Base-by-base conservation (phyloP, 768 basidiomycete species). In the Tylopilus vinaceipallidus region DNA sequence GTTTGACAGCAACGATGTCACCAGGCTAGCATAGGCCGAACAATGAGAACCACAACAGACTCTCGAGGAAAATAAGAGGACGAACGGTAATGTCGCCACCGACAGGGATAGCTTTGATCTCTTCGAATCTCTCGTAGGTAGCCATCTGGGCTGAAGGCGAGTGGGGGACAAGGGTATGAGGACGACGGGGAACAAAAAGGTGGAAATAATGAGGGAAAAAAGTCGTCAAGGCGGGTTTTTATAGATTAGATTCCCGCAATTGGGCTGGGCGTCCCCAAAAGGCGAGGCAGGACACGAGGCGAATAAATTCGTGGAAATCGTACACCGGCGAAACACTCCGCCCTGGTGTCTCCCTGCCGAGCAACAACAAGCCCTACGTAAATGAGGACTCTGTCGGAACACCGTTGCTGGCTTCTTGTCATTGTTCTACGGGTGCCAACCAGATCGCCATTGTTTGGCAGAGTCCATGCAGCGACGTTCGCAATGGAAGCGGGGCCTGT, bases 1-100 rank as follows among this genome's bases (percentile, higher is more conserved):
- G 78, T 60, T 82, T 77, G 61, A 91, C 84, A 48, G 86, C 76
- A 68, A 92, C 89, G 63, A 91, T 76, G 66, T 92, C 90, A 53
- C 89, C 90, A 46, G 88, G 80, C 86, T 89, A 49, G 20, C 20
- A 38, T 29, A 42, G 36, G 38, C 46, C 16, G 34, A 41, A 41
- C 11, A 16, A 23, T 63, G 8, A 52, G 42, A 33, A 38, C 29
- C 24, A 37, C 30, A 4, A 2, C 23, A 23, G 10, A 44, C 27
- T 17, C n/a, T 47, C 5, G 41, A 50, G 10, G 29, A 41, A 34
- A 9, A 36, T 19, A 45, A 34, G 3, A 40, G 1, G 23, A 61
- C 66, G 26, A 45, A 72, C 69, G 3, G 62, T 59, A 43, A 76
- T 76, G 6, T 75, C 74, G 6, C 75, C 65, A 38, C 64, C 35